Evolutionary conservation across 352 stramenopile species (phyloP).

Genomic region (Phytophthora citrophthora): DNA sequence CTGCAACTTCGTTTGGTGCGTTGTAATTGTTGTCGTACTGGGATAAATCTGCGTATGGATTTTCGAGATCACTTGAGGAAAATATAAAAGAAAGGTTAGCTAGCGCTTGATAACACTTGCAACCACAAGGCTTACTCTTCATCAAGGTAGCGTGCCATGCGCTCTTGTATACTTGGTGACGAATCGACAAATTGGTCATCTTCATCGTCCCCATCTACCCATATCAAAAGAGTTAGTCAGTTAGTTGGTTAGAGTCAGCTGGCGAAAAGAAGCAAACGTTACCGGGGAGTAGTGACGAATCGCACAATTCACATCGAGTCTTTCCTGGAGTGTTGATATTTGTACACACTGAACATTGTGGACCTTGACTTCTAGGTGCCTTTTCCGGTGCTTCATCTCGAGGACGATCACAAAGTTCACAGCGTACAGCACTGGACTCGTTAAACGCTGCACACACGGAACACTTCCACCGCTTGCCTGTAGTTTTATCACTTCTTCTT

Average conservation of each 20-base stretch:
- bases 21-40: constrained; percentile 37
- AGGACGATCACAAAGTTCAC: constrained; percentile 31
- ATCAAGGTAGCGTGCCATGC: constrained; percentile 19
- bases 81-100: not conserved
- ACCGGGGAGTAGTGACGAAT: constrained; percentile 36
- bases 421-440: constrained; percentile 11
- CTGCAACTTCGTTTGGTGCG: constrained; percentile 23
- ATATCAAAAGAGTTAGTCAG: constrained; percentile 1
- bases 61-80: constrained; percentile 43
- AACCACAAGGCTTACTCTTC: constrained; percentile 13
- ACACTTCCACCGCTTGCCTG: constrained; percentile 25
- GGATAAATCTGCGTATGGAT: constrained; percentile 43
- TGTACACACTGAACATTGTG: constrained; percentile 62
- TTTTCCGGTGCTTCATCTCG: constrained; percentile 8
- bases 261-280: no score
- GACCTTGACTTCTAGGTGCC: constrained; percentile 9
- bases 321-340: constrained; percentile 51
- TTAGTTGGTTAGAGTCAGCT: not conserved
- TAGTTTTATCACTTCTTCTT: not conserved
- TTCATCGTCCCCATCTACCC: constrained; percentile 13
- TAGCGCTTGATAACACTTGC: not conserved
- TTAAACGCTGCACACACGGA: constrained; percentile 34
- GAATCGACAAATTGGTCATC: constrained; percentile 44
- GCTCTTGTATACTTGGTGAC: constrained; percentile 30
- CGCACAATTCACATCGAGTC: constrained; percentile 59